Conservation (phyloP, 2,329 filamentous ascomycete genomes). For the Teratosphaeria epicoccoides region DNA sequence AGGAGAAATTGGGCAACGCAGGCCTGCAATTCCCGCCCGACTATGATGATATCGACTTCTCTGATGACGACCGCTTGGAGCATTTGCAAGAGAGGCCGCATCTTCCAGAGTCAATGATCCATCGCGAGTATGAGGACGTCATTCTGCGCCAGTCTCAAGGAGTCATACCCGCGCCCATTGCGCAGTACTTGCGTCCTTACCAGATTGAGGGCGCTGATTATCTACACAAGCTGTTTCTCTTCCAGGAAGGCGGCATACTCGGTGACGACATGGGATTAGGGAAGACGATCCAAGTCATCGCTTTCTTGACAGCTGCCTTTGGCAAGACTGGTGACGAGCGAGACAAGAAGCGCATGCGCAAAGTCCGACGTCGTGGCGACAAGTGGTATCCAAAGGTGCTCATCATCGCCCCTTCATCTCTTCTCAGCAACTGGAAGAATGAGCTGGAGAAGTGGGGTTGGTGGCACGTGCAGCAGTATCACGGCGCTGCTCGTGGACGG, state of each 20-base stretch:
- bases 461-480: slow-evolving; percentile 81
- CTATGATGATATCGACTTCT: slow-evolving; percentile 66
- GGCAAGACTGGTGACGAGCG: slow-evolving; percentile 86
- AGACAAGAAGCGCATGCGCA: slow-evolving; percentile 78
- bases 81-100: slow-evolving; percentile 58
- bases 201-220: slow-evolving; percentile 79
- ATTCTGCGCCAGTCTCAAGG: slow-evolving; percentile 64
- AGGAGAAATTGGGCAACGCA: slow-evolving; percentile 49
- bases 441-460: slow-evolving; percentile 87
- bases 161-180: slow-evolving; percentile 75
- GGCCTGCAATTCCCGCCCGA: slow-evolving; percentile 68
- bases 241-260: slow-evolving; percentile 79
- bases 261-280: slow-evolving; percentile 97
- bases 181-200: slow-evolving; percentile 85
- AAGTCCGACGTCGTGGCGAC: slow-evolving; percentile 54
- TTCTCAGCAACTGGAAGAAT: slow-evolving; percentile 84
- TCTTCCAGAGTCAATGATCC: slow-evolving; percentile 55
- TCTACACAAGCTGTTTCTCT: slow-evolving; percentile 79
- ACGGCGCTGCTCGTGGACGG: slow-evolving; percentile 53
- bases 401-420: slow-evolving; percentile 76
- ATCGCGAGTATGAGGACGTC: slow-evolving; percentile 59
- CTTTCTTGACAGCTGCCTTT: slow-evolving; percentile 82
- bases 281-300: slow-evolving; percentile 92
- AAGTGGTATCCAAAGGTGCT: slow-evolving; percentile 76
- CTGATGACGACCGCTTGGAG: slow-evolving; percentile 54